These are phyloP conservation scores for Spergularia marina DNA, from an alignment of 148 eudicot genomes.

Conservation along the genomic window DNA sequence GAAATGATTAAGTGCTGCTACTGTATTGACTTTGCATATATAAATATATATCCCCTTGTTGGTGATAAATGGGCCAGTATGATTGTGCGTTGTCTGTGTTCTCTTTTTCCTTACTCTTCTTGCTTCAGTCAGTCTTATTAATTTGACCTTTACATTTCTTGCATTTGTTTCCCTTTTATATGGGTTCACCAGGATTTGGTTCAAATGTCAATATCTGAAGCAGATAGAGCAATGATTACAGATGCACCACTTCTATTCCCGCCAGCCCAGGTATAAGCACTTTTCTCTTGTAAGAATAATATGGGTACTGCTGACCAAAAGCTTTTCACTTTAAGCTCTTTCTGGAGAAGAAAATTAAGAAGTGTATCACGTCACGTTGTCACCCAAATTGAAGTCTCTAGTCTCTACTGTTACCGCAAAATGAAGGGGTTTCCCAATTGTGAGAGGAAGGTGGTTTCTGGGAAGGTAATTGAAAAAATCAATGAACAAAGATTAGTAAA, in stretches of 20 bases:
- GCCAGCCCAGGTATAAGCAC: slow-evolving; percentile 80
- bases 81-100: neutral
- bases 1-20: neutral
- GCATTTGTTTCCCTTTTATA: neutral
- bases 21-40: neutral
- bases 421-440: neutral
- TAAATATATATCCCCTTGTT: neutral
- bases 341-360: neutral
- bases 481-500: too few relatives aligned
- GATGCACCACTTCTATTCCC: slow-evolving; percentile 88
- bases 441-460: too few relatives aligned
- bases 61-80: neutral
- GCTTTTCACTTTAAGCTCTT: neutral
- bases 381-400: neutral
- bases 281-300: neutral
- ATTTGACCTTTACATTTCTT: neutral
- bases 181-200: slow-evolving; percentile 47
- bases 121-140: neutral
- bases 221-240: slow-evolving; percentile 84
- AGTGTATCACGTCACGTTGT: neutral
- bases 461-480: too few relatives aligned
- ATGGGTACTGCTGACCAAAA: neutral
- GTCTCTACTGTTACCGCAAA: neutral
- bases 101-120: neutral
- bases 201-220: slow-evolving; percentile 53